Evolutionary conservation across 257 asterid genomes (phyloP), one percentile per base, ranked within the genome.

Genomic region (Lithospermum erythrorhizon): DNA sequence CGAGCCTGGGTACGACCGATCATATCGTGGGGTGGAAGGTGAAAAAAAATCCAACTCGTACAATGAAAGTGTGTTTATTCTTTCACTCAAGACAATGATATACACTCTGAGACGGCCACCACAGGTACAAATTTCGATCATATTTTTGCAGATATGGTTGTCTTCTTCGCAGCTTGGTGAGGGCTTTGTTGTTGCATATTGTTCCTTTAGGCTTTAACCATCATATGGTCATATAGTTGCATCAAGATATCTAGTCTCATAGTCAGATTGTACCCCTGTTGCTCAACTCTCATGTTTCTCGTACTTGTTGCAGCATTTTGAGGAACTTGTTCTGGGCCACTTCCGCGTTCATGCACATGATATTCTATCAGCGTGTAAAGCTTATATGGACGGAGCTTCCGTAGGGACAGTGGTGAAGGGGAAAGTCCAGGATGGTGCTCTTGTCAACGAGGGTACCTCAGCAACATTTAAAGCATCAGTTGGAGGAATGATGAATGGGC

Each of bases 61-160:
- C 62, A 93, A 83, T 20, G 97, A 93, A 76, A 77, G 27, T 32
- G 82, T 89, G 14, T 86, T 75, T 66, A 77, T 93, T 54, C 25
- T 61, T 59, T 83, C 91, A 51, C 83, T 93, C 61, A 78, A 79
- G 68, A 89, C 97, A 6, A 93, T 93, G 99, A 77, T 83, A 20
- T 79, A 79, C 87, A 73, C 68, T 76, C 78, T 93, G 66, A 74
- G 83, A 72, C 81, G 80, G 64, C 96, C 97, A 30, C 97, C 99
- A n/a, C 83, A 87, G 97, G 99, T 87, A 55, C 5, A 52, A 59
- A 29, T 19, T 19, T 17, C 47, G 15, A 47, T 30, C 20, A 52
- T 51, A 35, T 30, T 58, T 27, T 11, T 7, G 21, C 13, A 15
- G 58, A 37, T 18, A 61, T 14, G 21, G 15, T 30, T 49, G 1